Evolutionary conservation across 2,329 filamentous ascomycete species (phyloP).

Genomic region (Fusarium decemcellulare): DNA sequence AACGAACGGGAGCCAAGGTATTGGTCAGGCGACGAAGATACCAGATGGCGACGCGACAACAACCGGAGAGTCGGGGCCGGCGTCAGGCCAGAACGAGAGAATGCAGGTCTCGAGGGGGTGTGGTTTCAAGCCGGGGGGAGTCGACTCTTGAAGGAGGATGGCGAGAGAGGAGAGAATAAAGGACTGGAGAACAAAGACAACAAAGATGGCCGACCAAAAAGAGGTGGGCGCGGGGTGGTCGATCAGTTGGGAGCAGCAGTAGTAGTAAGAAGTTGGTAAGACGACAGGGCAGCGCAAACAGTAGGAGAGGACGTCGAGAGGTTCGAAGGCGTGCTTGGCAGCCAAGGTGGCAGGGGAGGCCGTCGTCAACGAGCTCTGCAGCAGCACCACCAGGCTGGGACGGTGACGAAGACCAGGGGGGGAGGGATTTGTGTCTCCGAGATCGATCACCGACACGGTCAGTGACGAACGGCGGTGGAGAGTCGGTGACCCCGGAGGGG

Average conservation of each 20-base stretch:
- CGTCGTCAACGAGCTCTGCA: constrained; percentile 25
- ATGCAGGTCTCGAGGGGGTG: constrained; percentile 2
- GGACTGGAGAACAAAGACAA: constrained; percentile 17
- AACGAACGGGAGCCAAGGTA: constrained; percentile 36
- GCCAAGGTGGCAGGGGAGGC: constrained; percentile 21
- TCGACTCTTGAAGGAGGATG: constrained; percentile 2
- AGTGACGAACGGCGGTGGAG: constrained; percentile 37
- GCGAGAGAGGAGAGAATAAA: constrained; percentile 2
- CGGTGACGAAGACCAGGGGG: constrained; percentile 32
- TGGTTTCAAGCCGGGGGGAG: constrained; percentile 1
- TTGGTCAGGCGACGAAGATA: constrained; percentile 39
- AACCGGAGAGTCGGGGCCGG: constrained; percentile 38
- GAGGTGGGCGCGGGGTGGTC: constrained; percentile 29
- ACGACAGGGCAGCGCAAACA: constrained; percentile 31
- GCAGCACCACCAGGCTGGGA: constrained; percentile 40
- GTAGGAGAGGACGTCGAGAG: constrained; percentile 19
- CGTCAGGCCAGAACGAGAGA: constrained; percentile 25
- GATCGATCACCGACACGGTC: constrained; percentile 31
- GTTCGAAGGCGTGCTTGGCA: constrained; percentile 36
- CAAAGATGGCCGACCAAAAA: constrained; percentile 28
- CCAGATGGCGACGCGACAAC: constrained; percentile 41
- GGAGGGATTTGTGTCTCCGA: constrained; percentile 17
- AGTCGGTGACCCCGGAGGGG: constrained; percentile 24
- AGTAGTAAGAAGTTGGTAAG: constrained; percentile 37
- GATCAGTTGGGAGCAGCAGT: constrained; percentile 18